Percentiles rank a stretch among this genome's conserved stretches.
Evolutionary conservation across 2,329 filamentous ascomycete species (phyloP).

Genomic region (Arthrobotrys megalospora): DNA sequence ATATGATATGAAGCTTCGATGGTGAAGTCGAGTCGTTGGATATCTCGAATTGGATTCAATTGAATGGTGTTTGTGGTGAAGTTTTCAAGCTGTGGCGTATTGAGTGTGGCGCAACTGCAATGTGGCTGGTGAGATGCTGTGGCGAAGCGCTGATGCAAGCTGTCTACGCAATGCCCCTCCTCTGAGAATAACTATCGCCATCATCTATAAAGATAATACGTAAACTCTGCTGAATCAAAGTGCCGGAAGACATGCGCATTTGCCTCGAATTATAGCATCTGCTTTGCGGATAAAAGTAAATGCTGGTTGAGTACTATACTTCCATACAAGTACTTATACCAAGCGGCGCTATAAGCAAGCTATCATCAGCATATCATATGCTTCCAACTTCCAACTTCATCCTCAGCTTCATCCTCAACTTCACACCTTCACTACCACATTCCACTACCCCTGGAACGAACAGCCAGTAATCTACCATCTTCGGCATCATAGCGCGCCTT

Average conservation of each 20-base stretch:
- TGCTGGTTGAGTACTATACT: too few relatives aligned
- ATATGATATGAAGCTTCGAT: background rate
- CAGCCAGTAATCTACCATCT: background rate
- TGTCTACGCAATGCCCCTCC: slow-evolving; percentile 39
- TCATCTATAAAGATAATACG: background rate
- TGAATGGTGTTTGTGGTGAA: slow-evolving; percentile 19
- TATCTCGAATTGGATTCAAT: background rate
- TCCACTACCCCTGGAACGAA: background rate
- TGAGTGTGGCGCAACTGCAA: background rate
- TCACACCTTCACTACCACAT: slow-evolving; percentile 12
- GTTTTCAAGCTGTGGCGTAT: slow-evolving; percentile 21
- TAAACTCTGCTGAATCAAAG: background rate
- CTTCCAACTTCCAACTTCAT: slow-evolving; percentile 4
- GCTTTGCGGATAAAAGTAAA: too few relatives aligned
- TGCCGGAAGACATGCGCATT: background rate
- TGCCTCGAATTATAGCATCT: too few relatives aligned
- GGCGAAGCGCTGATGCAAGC: slow-evolving; percentile 33
- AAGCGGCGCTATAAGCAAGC: background rate
- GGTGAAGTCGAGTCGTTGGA: background rate
- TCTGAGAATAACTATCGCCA: background rate
- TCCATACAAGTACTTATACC: too few relatives aligned
- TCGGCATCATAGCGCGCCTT: background rate
- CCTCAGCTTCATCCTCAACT: background rate
- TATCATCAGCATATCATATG: background rate
- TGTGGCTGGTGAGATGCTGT: slow-evolving; percentile 20